Conservation (phyloP, 2,329 filamentous ascomycete genomes). For the Periconia sp. region DNA sequence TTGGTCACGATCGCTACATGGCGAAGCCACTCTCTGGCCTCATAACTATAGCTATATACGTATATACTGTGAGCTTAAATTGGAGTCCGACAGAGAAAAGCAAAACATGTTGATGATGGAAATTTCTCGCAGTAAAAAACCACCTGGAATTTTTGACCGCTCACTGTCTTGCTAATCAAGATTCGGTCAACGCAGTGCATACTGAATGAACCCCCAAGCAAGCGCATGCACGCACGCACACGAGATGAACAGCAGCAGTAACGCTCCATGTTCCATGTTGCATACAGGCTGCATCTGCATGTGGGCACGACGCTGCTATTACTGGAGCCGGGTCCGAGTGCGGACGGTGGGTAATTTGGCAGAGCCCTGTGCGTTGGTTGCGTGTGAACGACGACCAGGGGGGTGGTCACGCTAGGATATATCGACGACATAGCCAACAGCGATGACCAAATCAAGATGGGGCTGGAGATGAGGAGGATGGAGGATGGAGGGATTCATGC, state of each 20-base stretch:
- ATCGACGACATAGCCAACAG: slow-evolving; percentile 5
- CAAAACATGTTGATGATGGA: too few species aligned
- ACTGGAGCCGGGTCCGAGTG: slow-evolving; percentile 12
- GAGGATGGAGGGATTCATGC: slow-evolving; percentile 1
- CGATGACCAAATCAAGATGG: background rate
- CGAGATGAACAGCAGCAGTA: background rate
- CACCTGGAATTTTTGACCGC: too few species aligned
- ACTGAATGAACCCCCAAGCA: background rate
- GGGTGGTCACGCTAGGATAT: slow-evolving; percentile 26
- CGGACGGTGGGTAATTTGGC: slow-evolving; percentile 25
- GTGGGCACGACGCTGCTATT: background rate
- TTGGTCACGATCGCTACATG: background rate
- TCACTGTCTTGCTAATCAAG: background rate
- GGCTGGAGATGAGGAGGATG: background rate
- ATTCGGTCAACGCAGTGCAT: background rate
- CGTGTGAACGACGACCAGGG: slow-evolving; percentile 32
- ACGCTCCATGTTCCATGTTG: background rate
- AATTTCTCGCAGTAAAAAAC: background rate
- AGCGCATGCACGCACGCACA: background rate
- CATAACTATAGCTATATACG: background rate
- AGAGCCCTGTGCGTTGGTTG: slow-evolving; percentile 32
- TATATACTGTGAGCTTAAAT: too few species aligned
- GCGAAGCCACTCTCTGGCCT: background rate
- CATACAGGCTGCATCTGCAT: slow-evolving; percentile 16
- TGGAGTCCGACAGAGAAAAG: too few species aligned